phyloP scores from a whole-genome alignment of 2,329 filamentous ascomycete species.

The Stagonosporopsis chrysanthemi region DNA sequence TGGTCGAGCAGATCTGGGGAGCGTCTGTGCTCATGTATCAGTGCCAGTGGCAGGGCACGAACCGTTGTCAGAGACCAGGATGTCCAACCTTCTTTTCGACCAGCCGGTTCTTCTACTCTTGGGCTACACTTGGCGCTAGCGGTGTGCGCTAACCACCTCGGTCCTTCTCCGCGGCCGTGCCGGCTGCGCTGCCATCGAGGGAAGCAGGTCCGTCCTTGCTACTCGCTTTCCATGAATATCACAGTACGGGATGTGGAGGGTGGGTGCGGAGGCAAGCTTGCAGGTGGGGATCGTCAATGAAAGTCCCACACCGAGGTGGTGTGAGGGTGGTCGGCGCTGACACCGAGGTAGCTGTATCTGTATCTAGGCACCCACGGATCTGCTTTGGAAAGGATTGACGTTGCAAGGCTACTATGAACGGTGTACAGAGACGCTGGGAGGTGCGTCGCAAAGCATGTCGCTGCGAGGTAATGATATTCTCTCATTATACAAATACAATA shows the following conservation, averaged over 20 bases:
- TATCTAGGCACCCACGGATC: constrained; percentile 1
- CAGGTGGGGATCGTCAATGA: constrained; percentile 5
- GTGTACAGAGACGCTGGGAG: background rate
- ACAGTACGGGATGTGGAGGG: constrained; percentile 6
- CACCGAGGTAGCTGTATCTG: constrained; percentile 4
- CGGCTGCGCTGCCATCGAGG: constrained; percentile 11
- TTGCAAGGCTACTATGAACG: constrained; percentile 5
- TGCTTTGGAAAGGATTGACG: constrained; percentile 2
- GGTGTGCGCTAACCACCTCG: background rate
- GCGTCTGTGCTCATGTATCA: background rate
- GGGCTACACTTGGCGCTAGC: background rate
- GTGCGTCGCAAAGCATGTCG: constrained; percentile 5
- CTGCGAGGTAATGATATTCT: constrained; percentile 18
- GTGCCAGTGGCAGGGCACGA: background rate
- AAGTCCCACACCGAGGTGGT: constrained; percentile 5
- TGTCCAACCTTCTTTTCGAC: background rate
- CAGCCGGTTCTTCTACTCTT: background rate
- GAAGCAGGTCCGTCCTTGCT: constrained; percentile 6
- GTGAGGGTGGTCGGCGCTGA: constrained; percentile 11
- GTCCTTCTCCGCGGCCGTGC: constrained; percentile 7
- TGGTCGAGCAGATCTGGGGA: constrained; percentile 20
- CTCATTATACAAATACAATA: constrained; percentile 22
- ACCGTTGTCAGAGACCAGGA: background rate
- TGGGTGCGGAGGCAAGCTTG: constrained; percentile 2
- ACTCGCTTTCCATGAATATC: background rate